phyloP scores from a whole-genome alignment of 2,329 filamentous ascomycete species.

The Ceratocystis cubensis region DNA sequence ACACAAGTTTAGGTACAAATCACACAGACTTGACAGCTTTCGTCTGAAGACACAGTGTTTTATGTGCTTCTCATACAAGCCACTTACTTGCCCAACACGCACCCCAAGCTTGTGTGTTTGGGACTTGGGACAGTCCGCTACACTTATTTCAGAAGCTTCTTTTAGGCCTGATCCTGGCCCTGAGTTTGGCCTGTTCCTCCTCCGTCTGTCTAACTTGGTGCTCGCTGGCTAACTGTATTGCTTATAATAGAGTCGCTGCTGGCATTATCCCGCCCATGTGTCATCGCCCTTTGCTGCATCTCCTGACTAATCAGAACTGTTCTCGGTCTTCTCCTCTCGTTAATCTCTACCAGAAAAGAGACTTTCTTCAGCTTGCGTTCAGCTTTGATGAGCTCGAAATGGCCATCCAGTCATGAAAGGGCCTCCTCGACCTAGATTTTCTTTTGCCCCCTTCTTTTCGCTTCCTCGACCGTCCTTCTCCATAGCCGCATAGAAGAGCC shows the following conservation, averaged over 20 bases:
- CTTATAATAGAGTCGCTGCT: background rate
- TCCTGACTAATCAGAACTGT: background rate
- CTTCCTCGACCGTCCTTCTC: background rate
- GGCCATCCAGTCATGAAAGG: background rate
- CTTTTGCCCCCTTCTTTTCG: background rate
- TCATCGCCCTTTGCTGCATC: background rate
- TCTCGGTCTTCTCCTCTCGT: background rate
- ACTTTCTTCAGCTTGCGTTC: background rate
- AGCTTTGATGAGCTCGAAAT: background rate
- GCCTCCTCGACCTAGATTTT: background rate
- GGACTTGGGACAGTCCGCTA: background rate
- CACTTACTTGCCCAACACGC: background rate
- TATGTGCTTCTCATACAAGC: background rate
- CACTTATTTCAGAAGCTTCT: background rate
- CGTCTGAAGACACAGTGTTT: slow-evolving; percentile 10
- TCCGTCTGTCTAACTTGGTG: background rate
- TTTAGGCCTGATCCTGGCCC: background rate
- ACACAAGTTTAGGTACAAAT: background rate
- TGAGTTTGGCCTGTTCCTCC: background rate
- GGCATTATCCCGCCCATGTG: background rate
- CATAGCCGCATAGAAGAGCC: background rate
- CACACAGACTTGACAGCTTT: slow-evolving; percentile 13
- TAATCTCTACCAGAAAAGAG: background rate
- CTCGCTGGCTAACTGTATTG: background rate
- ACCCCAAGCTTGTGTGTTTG: background rate